Evolutionary conservation across 257 asterid genomes (phyloP), one percentile per base, ranked within the genome.

Genomic region (Ehretia macrophylla): DNA sequence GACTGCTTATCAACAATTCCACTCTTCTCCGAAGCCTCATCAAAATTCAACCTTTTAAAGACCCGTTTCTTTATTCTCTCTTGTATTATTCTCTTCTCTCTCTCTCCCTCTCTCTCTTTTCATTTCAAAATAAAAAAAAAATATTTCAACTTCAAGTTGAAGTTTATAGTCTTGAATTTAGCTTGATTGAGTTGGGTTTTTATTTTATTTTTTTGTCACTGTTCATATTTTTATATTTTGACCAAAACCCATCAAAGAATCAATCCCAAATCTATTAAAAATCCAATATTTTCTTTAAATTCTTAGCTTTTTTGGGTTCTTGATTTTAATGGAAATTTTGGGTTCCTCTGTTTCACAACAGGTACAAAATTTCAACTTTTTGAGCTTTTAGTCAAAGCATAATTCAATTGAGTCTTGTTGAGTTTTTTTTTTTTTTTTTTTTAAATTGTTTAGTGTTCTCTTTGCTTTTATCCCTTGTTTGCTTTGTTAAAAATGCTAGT

Each of bases 1-100:
- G 27, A 60, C 68, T 58, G 39, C 79, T 70, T 54, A 66, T 66
- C 84, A 67, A 64, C 67, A 79, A 75, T 75, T 78, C 73, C 75
- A 73, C 83, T 72, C 77, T 48, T 58, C 71, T 59, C 66, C 68
- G 70, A 57, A 67, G 55, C 20, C 17, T 19, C 37, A 51, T 19
- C 56, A 51, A 51, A 12, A 32, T 76, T 63, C 71, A 53, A 74
- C 64, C 75, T 69, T 74, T 58, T 51, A 53, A 59, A 66, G 51
- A 79, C 71, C 67, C 44, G 71, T 66, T 69, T 59, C 58, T 63
- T 39, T 61, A 42, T 56, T 68, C 37, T n/a, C 23, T 27, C 52
- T n/a, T 10, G 23, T 49, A 12, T 12, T 21, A 39, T 6, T 37
- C n/a, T 54, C 58, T 35, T 59, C 55, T 51, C 54, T 42, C 4